Evolutionary conservation across 805 yeast genomes (phyloP).

Genomic region (Saccharomycopsis fibuligera): DNA sequence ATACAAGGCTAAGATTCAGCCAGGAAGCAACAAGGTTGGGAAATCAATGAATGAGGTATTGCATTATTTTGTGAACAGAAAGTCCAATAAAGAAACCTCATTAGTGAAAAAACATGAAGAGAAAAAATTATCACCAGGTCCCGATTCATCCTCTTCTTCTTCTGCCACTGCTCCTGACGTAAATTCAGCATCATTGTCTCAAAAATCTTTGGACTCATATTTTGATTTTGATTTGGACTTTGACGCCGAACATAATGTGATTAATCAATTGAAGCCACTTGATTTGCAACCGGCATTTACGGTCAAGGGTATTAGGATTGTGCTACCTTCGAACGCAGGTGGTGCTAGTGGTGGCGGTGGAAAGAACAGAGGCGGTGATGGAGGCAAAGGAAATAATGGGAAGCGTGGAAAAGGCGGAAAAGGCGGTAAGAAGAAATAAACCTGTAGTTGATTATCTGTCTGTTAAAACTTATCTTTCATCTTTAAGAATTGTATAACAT

Average conservation of each 20-base stretch:
- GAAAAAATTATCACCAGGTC: constrained; percentile 28
- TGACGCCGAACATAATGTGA: constrained; percentile 57
- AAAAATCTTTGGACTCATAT: not conserved
- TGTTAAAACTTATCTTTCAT: too few relatives aligned
- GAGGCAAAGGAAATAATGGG: constrained; percentile 26
- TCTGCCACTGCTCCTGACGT: too few relatives aligned
- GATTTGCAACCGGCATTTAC: constrained; percentile 66
- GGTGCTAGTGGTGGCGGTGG: constrained; percentile 26
- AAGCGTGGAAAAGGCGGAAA: constrained; percentile 8
- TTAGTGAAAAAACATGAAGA: constrained; percentile 30
- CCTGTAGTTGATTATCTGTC: not conserved
- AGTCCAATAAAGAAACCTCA: constrained; percentile 32
- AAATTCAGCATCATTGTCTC: too few relatives aligned
- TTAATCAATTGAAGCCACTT: constrained; percentile 51
- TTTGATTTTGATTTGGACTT: constrained; percentile 48
- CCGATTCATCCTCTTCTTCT: not conserved
- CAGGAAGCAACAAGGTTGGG: constrained; percentile 77
- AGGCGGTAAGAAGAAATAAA: not conserved
- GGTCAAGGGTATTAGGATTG: constrained; percentile 63
- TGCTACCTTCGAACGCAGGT: constrained; percentile 42
- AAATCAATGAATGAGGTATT: constrained; percentile 71
- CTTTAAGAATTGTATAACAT: too few relatives aligned
- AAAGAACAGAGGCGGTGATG: constrained; percentile 23
- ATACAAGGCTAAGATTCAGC: constrained; percentile 78
- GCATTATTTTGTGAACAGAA: constrained; percentile 46